Percentiles rank a stretch among this genome's conserved stretches.
phyloP scores from a whole-genome alignment of 768 basidiomycete species.

The Holtermanniella nyarrowii region DNA sequence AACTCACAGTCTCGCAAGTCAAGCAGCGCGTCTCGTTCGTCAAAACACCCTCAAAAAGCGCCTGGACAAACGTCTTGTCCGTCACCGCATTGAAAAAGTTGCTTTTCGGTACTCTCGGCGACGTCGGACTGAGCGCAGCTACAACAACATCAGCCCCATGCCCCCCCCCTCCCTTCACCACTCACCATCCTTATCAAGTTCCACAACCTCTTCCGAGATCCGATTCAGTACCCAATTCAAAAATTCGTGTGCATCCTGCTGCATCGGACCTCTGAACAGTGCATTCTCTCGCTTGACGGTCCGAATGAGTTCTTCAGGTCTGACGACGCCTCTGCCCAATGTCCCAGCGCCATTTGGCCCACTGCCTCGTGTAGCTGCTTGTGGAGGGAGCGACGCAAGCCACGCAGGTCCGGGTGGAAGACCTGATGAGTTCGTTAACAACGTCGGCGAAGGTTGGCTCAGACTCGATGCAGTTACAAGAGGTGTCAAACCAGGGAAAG shows the following conservation, averaged over 20 bases:
- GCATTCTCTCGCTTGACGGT: constrained; percentile 90
- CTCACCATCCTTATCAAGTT: constrained; percentile 41
- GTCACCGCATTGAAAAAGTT: constrained; percentile 14
- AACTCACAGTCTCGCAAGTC: constrained; percentile 86
- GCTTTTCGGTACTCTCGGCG: constrained; percentile 3
- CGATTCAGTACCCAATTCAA: constrained; percentile 85
- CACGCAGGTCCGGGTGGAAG: constrained; percentile 28
- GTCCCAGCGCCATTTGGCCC: constrained; percentile 38
- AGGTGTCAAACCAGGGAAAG: not conserved
- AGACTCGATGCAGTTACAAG: not conserved
- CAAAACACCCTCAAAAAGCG: constrained; percentile 80
- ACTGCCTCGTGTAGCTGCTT: constrained; percentile 33
- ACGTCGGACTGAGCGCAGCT: not conserved
- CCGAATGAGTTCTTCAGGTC: constrained; percentile 83
- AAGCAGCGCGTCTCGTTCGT: constrained; percentile 97
- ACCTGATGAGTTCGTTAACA: not conserved
- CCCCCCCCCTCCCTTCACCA: constrained; percentile 26
- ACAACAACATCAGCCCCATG: constrained; percentile 23
- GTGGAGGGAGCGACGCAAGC: constrained; percentile 32
- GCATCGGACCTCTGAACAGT: constrained; percentile 77
- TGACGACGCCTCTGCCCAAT: constrained; percentile 56
- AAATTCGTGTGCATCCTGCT: constrained; percentile 99
- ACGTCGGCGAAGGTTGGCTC: not conserved
- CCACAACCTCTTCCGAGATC: constrained; percentile 85
- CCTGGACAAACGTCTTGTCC: constrained; percentile 67